Percentiles rank a stretch among this genome's conserved stretches.
Evolutionary conservation across 306 rosid genomes (phyloP).

Genomic region (Castanea sativa): DNA sequence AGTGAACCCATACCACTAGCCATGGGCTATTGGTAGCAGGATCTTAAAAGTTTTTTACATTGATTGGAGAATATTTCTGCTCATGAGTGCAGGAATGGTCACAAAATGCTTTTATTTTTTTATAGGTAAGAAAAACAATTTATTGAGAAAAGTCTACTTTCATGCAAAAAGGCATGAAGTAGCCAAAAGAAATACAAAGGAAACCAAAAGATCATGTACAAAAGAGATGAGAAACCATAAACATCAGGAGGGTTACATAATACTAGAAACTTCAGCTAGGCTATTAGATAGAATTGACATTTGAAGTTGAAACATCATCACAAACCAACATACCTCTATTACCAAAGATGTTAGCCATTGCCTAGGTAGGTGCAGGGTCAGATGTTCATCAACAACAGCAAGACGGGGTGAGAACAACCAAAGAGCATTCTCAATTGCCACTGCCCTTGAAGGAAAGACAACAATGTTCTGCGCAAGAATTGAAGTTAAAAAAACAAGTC

Average conservation of each 20-base stretch:
- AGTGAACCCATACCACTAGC: background rate
- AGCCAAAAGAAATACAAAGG: too few species aligned
- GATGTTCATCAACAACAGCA: conserved; percentile 94
- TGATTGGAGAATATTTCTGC: background rate
- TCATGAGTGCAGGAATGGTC: background rate
- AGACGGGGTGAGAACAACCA: conserved; percentile 87
- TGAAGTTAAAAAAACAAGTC: conserved; percentile 27
- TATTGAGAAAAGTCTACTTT: too few species aligned
- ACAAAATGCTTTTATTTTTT: background rate
- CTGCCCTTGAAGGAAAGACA: conserved; percentile 90
- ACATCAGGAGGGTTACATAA: background rate
- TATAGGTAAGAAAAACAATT: too few species aligned
- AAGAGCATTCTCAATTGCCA: conserved; percentile 92
- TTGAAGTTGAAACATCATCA: background rate
- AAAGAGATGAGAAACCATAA: too few species aligned
- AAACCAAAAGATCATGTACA: too few species aligned
- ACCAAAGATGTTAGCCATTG: conserved; percentile 80
- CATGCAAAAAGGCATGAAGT: too few species aligned
- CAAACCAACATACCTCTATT: conserved; percentile 54
- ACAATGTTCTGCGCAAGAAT: conserved; percentile 70
- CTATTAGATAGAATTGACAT: background rate
- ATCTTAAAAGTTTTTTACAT: background rate
- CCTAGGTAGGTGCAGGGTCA: conserved; percentile 79
- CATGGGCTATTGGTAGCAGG: background rate
- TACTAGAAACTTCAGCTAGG: background rate